Conservation (phyloP, 148 eudicot genomes). For the Persicaria maculosa region DNA sequence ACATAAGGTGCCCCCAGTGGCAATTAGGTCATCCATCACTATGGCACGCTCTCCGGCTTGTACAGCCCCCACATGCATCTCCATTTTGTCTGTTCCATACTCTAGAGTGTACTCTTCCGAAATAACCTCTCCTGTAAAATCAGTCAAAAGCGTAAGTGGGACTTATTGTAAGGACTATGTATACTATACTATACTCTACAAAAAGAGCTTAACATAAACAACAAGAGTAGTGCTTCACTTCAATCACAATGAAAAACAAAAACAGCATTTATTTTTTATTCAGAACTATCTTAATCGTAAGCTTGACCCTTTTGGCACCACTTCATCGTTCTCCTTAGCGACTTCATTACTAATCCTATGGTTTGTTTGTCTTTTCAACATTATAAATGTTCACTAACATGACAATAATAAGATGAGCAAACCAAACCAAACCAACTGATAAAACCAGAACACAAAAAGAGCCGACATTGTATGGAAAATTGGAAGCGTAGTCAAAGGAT, state of each 20-base stretch:
- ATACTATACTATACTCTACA: not conserved
- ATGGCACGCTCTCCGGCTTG: constrained; percentile 70
- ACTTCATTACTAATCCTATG: no score
- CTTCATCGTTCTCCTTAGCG: no score
- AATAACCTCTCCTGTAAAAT: constrained; percentile 58
- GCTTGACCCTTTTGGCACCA: no score
- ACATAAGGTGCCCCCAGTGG: no score
- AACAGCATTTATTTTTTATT: no score
- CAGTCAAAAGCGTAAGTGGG: not conserved
- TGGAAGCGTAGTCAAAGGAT: not conserved
- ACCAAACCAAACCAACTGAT: not conserved
- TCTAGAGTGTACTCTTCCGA: constrained; percentile 70
- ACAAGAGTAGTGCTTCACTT: no score
- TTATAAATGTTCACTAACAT: no score
- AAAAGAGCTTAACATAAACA: no score
- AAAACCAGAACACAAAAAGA: not conserved
- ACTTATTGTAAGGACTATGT: not conserved
- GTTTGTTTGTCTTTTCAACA: no score
- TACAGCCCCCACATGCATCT: constrained; percentile 96
- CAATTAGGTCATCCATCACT: no score
- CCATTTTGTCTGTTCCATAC: constrained; percentile 81
- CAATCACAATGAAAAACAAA: no score
- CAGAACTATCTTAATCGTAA: no score
- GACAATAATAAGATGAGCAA: not conserved
- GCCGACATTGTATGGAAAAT: not conserved